These are phyloP conservation scores for Clonostachys solani DNA, from an alignment of 2,329 filamentous ascomycete genomes.

Conservation along the genomic window DNA sequence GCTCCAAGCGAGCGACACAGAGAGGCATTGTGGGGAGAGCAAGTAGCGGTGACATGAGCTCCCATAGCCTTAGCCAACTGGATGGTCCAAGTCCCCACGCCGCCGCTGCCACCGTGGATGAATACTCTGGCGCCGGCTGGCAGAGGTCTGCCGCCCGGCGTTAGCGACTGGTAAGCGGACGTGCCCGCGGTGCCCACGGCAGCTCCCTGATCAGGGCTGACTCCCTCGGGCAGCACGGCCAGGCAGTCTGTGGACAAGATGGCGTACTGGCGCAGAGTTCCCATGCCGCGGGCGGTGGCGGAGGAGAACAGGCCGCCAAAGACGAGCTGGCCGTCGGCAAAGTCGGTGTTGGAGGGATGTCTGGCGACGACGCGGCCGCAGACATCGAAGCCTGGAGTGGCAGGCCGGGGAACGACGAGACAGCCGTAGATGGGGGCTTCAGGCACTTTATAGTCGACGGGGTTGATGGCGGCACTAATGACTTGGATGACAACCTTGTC, in stretches of 20 bases:
- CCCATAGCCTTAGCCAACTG: slow-evolving; percentile 27
- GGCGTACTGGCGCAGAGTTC: slow-evolving; percentile 37
- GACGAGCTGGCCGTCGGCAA: slow-evolving; percentile 13
- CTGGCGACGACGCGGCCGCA: slow-evolving; percentile 33
- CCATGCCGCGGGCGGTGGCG: slow-evolving; percentile 18
- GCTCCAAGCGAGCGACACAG: slow-evolving; percentile 26
- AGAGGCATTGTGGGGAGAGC: slow-evolving; percentile 23
- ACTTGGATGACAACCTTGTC: slow-evolving; percentile 27
- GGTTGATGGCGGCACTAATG: slow-evolving; percentile 28
- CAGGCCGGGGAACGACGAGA: slow-evolving; percentile 19
- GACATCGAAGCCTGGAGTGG: slow-evolving; percentile 38
- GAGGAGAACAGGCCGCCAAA: slow-evolving; percentile 35
- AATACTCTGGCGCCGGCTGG: slow-evolving; percentile 27
- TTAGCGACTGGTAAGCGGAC: slow-evolving; percentile 14
- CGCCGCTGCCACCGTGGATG: slow-evolving; percentile 23
- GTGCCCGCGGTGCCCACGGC: slow-evolving; percentile 11
- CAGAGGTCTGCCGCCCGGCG: slow-evolving; percentile 2
- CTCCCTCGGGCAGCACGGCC: slow-evolving; percentile 11
- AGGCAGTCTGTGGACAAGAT: slow-evolving; percentile 23
- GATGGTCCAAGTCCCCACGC: slow-evolving; percentile 26
- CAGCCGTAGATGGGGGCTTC: slow-evolving; percentile 24
- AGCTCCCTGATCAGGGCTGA: slow-evolving; percentile 10
- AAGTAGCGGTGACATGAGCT: slow-evolving; percentile 24
- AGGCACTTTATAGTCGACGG: slow-evolving; percentile 33
- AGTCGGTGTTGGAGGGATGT: not conserved